Conservation (phyloP, 495 filamentous ascomycete genomes). For the Talaromyces ruber region DNA sequence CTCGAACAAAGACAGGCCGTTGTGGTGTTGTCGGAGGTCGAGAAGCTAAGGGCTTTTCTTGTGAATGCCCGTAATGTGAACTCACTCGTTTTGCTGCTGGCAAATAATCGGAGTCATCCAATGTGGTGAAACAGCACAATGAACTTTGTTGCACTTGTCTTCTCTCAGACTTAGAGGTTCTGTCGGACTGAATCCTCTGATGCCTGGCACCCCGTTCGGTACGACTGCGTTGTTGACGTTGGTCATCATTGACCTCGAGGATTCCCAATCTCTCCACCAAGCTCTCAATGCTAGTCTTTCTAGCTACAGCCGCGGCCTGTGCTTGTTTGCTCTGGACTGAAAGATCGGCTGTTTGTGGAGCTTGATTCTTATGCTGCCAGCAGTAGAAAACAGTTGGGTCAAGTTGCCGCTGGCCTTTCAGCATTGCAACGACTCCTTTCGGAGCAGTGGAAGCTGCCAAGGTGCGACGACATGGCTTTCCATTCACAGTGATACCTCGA, state of each 20-base stretch:
- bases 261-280: slow-evolving; percentile 71
- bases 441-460: slow-evolving; percentile 35
- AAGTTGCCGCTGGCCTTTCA: slow-evolving; percentile 28
- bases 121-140: slow-evolving; percentile 32
- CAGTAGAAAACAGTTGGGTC: slow-evolving; percentile 61
- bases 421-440: slow-evolving; percentile 29
- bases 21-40: background rate
- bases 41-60: background rate
- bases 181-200: slow-evolving; percentile 17
- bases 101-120: slow-evolving; percentile 9
- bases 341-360: slow-evolving; percentile 14
- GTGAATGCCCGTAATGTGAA: background rate
- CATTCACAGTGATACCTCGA: slow-evolving; percentile 69
- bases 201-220: slow-evolving; percentile 4
- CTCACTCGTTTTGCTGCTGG: background rate
- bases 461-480: slow-evolving; percentile 68
- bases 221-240: slow-evolving; percentile 7
- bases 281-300: slow-evolving; percentile 71
- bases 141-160: slow-evolving; percentile 11
- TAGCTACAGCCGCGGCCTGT: slow-evolving; percentile 13
- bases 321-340: background rate
- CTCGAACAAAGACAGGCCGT: slow-evolving; percentile 6
- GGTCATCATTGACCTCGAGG: slow-evolving; percentile 44
- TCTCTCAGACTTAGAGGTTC: slow-evolving; percentile 12
- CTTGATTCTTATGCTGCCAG: slow-evolving; percentile 93